phyloP scores from a whole-genome alignment of 306 rosid species.

The Astragalus membranaceus region DNA sequence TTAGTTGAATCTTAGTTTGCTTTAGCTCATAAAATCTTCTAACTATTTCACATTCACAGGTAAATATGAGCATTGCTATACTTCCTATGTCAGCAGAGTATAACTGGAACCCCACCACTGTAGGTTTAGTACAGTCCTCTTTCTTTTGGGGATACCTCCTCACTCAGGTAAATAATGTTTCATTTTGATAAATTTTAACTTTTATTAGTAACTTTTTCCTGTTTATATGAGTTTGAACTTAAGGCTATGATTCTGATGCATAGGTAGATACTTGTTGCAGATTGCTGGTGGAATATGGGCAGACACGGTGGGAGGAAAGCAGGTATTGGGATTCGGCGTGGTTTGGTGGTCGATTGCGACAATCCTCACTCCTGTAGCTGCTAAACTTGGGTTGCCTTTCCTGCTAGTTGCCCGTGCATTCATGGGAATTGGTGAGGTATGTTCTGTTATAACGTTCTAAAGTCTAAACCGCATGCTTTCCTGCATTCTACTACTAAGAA shows the following conservation, averaged over 20 bases:
- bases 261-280: constrained; percentile 44
- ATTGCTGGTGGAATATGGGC: constrained; percentile 99
- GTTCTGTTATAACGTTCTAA: constrained; percentile 15
- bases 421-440: constrained; percentile 98
- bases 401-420: constrained; percentile 80
- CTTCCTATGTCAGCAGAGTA: constrained; percentile 98
- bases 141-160: constrained; percentile 99
- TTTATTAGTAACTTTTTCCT: not conserved
- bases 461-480: not conserved
- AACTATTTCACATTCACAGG: constrained; percentile 43
- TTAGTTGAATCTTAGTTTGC: not conserved
- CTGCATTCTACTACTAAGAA: constrained; percentile 1
- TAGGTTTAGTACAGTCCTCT: constrained; percentile 93
- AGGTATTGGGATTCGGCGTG: constrained; percentile 85
- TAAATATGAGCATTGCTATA: constrained; percentile 98
- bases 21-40: constrained; percentile 14
- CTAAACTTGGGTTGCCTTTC: constrained; percentile 88
- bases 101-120: constrained; percentile 84
- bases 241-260: constrained; percentile 17
- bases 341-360: constrained; percentile 97
- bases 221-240: not conserved
- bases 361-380: constrained; percentile 82
- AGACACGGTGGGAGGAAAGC: constrained; percentile 91
- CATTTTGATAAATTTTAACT: not conserved
- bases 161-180: constrained; percentile 61